Evolutionary conservation across 495 filamentous ascomycete species (phyloP).

Genomic region (Elasticomyces elasticus): DNA sequence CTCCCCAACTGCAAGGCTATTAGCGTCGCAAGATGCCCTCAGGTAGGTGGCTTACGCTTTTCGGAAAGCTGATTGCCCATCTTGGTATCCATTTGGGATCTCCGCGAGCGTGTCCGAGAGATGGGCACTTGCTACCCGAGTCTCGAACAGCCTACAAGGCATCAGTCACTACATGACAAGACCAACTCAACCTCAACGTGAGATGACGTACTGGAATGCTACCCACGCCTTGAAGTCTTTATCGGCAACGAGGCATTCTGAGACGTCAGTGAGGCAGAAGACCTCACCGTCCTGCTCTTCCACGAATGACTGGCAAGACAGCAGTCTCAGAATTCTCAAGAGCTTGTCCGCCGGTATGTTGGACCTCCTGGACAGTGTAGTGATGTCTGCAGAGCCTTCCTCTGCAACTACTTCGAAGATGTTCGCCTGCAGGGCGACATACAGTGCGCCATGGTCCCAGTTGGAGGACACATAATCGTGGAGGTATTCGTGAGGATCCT

Average conservation of each 20-base stretch:
- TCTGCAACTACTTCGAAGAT: not conserved
- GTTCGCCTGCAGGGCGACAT: not conserved
- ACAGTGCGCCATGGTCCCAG: not conserved
- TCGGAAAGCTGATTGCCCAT: not conserved
- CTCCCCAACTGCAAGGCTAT: not conserved
- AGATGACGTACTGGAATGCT: not conserved
- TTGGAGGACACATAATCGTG: not conserved
- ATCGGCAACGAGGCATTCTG: not conserved
- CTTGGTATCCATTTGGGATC: not conserved
- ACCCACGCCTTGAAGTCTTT: not conserved
- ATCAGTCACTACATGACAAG: not conserved
- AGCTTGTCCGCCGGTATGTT: not conserved
- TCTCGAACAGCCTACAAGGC: not conserved
- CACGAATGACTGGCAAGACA: not conserved
- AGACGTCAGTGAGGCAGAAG: not conserved
- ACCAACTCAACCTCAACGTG: not conserved
- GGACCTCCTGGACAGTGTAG: not conserved
- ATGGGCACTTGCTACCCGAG: not conserved
- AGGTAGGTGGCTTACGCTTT: not conserved
- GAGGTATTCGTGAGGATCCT: not conserved
- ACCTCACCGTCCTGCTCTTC: not conserved
- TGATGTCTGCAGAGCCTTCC: not conserved
- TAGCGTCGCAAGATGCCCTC: not conserved
- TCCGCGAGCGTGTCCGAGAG: not conserved
- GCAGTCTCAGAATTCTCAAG: not conserved